Conservation (phyloP, 2,329 filamentous ascomycete genomes). For the Rutstroemia sp. region DNA sequence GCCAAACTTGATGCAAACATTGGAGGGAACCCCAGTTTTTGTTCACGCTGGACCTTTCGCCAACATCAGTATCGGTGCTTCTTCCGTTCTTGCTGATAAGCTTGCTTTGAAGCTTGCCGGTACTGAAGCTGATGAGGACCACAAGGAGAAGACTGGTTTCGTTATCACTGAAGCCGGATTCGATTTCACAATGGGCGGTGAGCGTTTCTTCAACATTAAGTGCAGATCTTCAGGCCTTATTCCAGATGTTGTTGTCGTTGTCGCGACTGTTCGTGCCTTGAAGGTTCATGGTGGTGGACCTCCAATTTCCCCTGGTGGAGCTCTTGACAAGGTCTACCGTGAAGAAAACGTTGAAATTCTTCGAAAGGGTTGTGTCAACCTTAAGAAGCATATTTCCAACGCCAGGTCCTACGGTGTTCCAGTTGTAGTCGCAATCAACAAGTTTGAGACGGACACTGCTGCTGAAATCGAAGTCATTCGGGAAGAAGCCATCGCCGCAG, state of each 20-base stretch:
- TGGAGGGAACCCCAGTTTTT: constrained; percentile 95
- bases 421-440: constrained; percentile 95
- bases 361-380: constrained; percentile 82
- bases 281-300: constrained; percentile 97
- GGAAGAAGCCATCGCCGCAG: constrained; percentile 85
- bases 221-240: constrained; percentile 89
- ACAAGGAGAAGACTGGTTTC: constrained; percentile 76
- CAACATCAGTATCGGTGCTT: constrained; percentile 97
- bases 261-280: constrained; percentile 88
- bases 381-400: constrained; percentile 91
- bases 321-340: constrained; percentile 82
- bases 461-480: constrained; percentile 84
- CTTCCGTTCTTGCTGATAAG: constrained; percentile 90
- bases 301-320: constrained; percentile 79
- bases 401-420: constrained; percentile 85
- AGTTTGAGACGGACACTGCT: constrained; percentile 87
- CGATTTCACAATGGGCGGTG: constrained; percentile 99
- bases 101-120: constrained; percentile 92
- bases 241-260: constrained; percentile 89
- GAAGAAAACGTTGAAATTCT: constrained; percentile 91
- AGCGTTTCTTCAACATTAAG: constrained; percentile 99
- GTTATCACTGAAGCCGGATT: constrained; percentile 97
- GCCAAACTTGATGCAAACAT: constrained; percentile 96
- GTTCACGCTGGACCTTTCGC: constrained; percentile 97
- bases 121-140: constrained; percentile 85